A percentile compares a stretch with the other conserved stretches of the same genome.
Conservation (phyloP, 441 rosid genomes). For the Mallotus japonicus region DNA sequence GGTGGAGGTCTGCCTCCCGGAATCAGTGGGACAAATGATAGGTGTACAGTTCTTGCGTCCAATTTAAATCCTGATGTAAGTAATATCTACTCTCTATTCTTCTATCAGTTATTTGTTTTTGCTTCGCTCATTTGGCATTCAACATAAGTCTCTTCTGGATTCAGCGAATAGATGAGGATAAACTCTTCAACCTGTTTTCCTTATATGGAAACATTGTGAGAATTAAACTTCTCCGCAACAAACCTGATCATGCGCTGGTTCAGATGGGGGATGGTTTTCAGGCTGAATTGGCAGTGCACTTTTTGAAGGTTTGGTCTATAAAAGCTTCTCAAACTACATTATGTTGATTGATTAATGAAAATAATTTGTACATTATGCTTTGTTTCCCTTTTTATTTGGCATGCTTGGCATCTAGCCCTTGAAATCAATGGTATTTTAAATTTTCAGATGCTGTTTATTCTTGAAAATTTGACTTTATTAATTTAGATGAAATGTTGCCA, state of each 20-base stretch:
- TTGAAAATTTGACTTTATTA: background rate
- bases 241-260: slow-evolving; percentile 97
- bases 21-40: slow-evolving; percentile 85
- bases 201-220: slow-evolving; percentile 95
- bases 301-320: slow-evolving; percentile 68
- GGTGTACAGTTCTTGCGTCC: slow-evolving; percentile 88
- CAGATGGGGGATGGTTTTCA: slow-evolving; percentile 99
- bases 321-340: slow-evolving; percentile 6
- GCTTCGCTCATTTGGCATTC: slow-evolving; percentile 2
- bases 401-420: background rate
- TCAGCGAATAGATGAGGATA: slow-evolving; percentile 89
- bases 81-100: slow-evolving; percentile 9
- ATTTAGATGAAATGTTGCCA: background rate
- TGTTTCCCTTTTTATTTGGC: background rate
- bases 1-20: slow-evolving; percentile 99
- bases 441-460: background rate
- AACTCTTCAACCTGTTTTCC: slow-evolving; percentile 93
- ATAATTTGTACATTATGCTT: background rate
- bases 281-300: slow-evolving; percentile 95
- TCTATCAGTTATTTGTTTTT: slow-evolving; percentile 9
- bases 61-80: slow-evolving; percentile 89
- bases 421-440: background rate
- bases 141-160: slow-evolving; percentile 16
- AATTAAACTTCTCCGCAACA: slow-evolving; percentile 89
- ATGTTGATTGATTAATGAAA: background rate